phyloP scores from a whole-genome alignment of 2,329 filamentous ascomycete genomes.

The Fusarium xyrophilum region DNA sequence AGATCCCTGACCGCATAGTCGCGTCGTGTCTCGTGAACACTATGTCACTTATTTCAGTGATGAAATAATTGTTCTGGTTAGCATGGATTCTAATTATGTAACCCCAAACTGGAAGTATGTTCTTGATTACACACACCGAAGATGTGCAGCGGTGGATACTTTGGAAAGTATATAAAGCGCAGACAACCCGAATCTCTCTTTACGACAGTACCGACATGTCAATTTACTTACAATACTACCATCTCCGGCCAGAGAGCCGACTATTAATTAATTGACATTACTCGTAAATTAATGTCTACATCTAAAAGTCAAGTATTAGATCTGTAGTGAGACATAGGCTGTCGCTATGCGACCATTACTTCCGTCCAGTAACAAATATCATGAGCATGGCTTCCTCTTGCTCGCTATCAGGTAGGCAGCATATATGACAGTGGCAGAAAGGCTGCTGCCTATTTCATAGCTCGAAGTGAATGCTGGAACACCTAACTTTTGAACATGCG shows the following conservation, averaged over 20 bases:
- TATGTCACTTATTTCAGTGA: neutral
- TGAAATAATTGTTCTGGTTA: neutral
- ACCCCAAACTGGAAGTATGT: no score
- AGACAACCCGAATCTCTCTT: rapidly evolving
- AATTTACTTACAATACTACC: rapidly evolving
- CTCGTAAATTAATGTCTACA: rapidly evolving
- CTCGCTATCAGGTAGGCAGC: rapidly evolving
- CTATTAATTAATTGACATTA: rapidly evolving
- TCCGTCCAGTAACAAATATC: no score
- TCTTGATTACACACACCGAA: rapidly evolving
- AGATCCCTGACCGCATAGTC: no score
- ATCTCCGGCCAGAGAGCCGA: rapidly evolving
- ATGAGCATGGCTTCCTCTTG: no score
- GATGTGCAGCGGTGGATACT: rapidly evolving
- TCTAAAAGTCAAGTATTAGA: rapidly evolving
- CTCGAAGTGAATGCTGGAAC: rapidly evolving
- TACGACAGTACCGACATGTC: neutral
- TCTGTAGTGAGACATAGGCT: rapidly evolving
- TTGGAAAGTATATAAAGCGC: neutral
- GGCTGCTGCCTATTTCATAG: neutral
- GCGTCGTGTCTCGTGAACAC: neutral
- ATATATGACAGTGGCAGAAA: neutral
- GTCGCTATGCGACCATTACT: no score
- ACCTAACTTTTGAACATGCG: neutral
- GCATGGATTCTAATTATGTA: rapidly evolving